Evolutionary conservation across 495 filamentous ascomycete genomes (phyloP), one percentile per base, ranked within the genome.

Genomic region (Trichoderma asperelloides): DNA sequence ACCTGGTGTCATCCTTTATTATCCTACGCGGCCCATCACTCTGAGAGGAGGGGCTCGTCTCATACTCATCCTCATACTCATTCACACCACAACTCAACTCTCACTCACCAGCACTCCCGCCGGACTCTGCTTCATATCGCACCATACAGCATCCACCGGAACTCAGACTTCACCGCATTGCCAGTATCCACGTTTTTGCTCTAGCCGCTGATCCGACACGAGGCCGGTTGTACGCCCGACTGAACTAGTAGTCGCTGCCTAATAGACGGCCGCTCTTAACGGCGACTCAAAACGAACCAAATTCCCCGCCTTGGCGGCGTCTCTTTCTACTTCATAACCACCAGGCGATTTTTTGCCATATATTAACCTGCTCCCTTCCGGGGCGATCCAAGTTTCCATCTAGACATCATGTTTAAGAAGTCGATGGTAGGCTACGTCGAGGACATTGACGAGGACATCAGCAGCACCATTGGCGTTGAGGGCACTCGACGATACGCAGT

Each of bases 381-480:
- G 49, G 28, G 62, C 62, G 2, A 63, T 25, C 12, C 27, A 12
- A 3, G 3, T 40, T 21, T 21, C 40, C 40, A 28, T 16, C 7
- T n/a, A 25, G n/a, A 13, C 64, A 60, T 12, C 37, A 49, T 65
- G 40, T 13, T n/a, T 21, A 40, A 49, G 18, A 49, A 65, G 64
- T 23, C 30, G 5, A 64, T 40, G 18, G 43, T 65, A 70, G 81
- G 82, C 70, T 81, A 76, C 71, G 75, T 82, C 37, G 79, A 82
- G 55, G 83, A 85, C 67, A 78, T 72, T 15, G 83, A 81, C 64
- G 78, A 84, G 72, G 78, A 82, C 37, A 65, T 60, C 8, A 74
- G 75, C 33, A 41, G 72, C 33, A 74, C 81, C 18, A 74, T 77
- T 65, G 81, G 66, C 60, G n/a, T 43, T 1, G 39, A 40, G 21